Evolutionary conservation across 2,329 filamentous ascomycete genomes (phyloP).

Genomic region (Diaporthe ilicicola): DNA sequence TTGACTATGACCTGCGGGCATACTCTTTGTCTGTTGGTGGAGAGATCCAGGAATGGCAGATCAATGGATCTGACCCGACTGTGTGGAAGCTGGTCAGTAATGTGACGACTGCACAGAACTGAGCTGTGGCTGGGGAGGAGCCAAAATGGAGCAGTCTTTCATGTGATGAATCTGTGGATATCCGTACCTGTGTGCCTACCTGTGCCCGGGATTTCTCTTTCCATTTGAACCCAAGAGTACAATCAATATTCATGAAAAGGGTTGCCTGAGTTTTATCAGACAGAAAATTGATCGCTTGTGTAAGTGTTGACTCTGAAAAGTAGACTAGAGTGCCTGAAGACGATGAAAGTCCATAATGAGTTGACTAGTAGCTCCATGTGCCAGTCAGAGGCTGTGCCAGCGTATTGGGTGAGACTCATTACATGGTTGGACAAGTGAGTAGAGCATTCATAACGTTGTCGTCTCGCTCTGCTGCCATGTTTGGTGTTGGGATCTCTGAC

Average conservation of each 20-base stretch:
- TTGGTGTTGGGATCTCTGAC: no score
- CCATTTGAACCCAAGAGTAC: no score
- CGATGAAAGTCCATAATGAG: no score
- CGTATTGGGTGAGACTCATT: not conserved
- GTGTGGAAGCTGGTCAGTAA: not conserved
- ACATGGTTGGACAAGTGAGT: no score
- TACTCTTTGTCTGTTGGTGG: not conserved
- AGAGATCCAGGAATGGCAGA: constrained; percentile 15
- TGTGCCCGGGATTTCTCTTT: no score
- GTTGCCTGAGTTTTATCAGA: not conserved
- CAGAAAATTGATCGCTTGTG: no score
- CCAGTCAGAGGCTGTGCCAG: not conserved
- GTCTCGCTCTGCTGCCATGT: no score
- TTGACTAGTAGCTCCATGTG: no score
- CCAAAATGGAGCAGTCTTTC: not conserved
- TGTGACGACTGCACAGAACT: not conserved
- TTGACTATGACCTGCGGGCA: not conserved
- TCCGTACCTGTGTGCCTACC: not conserved
- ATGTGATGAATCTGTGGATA: not conserved
- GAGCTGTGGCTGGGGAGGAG: not conserved
- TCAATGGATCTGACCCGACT: constrained; percentile 7
- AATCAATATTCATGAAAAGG: no score
- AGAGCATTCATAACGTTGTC: no score
- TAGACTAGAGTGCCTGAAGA: no score
- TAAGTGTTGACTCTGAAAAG: no score